A percentile compares a stretch with the other conserved stretches of the same genome.
phyloP scores from a whole-genome alignment of 345 rosid genomes.

The Kernera saxatilis region DNA sequence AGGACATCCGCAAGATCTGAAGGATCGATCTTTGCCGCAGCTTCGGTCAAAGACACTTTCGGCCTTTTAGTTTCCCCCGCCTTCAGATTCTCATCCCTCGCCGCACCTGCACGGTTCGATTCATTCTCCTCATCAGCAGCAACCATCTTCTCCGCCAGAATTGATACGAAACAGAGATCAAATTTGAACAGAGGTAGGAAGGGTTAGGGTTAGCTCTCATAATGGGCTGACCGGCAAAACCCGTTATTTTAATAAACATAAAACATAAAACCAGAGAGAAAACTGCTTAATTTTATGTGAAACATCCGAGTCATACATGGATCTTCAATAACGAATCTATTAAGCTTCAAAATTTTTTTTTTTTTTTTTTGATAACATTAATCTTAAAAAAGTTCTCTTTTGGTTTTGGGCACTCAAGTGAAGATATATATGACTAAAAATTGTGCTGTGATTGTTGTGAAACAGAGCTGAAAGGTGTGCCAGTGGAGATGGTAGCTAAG shows the following conservation, averaged over 20 bases:
- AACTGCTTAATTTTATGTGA: too few species aligned
- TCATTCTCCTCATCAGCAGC: constrained; percentile 18
- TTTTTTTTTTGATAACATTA: too few species aligned
- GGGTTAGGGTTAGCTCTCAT: too few species aligned
- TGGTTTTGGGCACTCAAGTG: background rate
- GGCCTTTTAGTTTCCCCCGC: constrained; percentile 28
- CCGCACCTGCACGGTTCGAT: background rate
- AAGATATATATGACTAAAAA: background rate
- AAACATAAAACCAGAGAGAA: too few species aligned
- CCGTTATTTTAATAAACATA: too few species aligned
- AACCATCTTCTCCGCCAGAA: too few species aligned
- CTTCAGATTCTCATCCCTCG: constrained; percentile 24
- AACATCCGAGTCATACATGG: background rate
- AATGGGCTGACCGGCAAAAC: too few species aligned
- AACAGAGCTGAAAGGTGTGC: constrained; percentile 80
- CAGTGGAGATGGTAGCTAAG: constrained; percentile 58
- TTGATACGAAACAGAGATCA: too few species aligned
- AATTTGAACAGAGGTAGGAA: too few species aligned
- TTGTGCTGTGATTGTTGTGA: background rate
- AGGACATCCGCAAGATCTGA: constrained; percentile 30
- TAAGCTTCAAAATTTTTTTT: too few species aligned
- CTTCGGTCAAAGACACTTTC: constrained; percentile 44
- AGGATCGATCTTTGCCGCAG: constrained; percentile 46
- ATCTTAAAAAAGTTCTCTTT: too few species aligned
- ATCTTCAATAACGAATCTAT: background rate